Base-by-base conservation (phyloP, 805 yeast genomes). In the Schwanniomyces pseudopolymorphus region DNA sequence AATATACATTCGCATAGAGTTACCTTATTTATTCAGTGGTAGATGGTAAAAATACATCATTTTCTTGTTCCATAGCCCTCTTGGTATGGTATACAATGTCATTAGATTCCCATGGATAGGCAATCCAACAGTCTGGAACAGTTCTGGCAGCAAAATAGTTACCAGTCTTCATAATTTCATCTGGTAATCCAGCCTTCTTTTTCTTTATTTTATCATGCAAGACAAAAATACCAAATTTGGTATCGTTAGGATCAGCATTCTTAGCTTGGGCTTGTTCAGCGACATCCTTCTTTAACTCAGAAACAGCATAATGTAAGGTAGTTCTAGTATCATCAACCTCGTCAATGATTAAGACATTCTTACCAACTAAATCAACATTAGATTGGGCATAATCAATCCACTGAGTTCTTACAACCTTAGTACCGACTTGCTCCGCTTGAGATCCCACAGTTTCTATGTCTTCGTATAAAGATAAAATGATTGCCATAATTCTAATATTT, bases 401-500 rank as follows among this genome's bases (percentile, higher is more conserved):
- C 66, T 87, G 95, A 38, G 89, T 83, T 69, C 94, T 79, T 39
- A 83, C 80, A 28, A 87, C 92, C 51, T 79, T 72, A 27, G 81
- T 78, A 45, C 92, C 91, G 24, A 61, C 57, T 33, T 55, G 44
- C 48, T 84, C 92, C 24, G 67, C 78, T 20, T 67, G 70, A 13
- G 81, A 72, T 9, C 85, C 85, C 24, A 74, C 76, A 21, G 86
- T 75, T 39, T 78, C 83, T 45, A 87, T 65, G 57, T 87, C 94
- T 71, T 92, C 99, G 64, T 92, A 92, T 45, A 92, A 76, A 1
- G 97, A 89, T 55, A 92, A 77, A 27, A 94, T 95, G 56, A 92
- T 89, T 40, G 99, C 97, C 83, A 91, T 92, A 60, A 92, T 89
- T 59, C 96, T 85, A 50, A 90, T 85, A 59, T 91, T 92, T 57